Evolutionary conservation across 2,329 filamentous ascomycete species (phyloP).

Genomic region (Calonectria hawksworthii): DNA sequence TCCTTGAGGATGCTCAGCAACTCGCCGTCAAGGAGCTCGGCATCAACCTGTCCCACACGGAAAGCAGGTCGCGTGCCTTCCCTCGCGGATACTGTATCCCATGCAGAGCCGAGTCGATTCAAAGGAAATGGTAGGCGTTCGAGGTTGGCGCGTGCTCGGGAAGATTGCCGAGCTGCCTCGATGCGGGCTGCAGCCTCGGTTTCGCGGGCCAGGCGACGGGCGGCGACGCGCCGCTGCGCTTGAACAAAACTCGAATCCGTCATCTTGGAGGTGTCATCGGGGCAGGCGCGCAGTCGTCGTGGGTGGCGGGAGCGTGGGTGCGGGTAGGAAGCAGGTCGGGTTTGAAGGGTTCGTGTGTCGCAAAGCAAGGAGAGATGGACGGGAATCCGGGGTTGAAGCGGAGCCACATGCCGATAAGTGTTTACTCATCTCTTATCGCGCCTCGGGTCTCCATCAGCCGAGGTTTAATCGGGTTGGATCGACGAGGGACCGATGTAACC

Average conservation of each 20-base stretch:
- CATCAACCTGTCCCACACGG: conserved; percentile 95
- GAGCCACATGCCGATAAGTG: conserved; percentile 42
- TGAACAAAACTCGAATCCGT: conserved; percentile 81
- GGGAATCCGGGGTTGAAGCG: conserved; percentile 38
- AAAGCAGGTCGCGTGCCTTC: conserved; percentile 89
- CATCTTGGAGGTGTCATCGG: conserved; percentile 57
- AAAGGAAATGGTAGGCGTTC: conserved; percentile 74
- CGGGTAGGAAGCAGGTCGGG: conserved; percentile 2
- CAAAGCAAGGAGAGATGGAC: conserved; percentile 26
- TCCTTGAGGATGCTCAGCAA: conserved; percentile 86
- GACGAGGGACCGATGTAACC: not conserved
- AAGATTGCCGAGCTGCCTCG: conserved; percentile 63
- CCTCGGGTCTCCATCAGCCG: conserved; percentile 36
- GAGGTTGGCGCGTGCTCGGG: conserved; percentile 67
- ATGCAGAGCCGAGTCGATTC: conserved; percentile 70
- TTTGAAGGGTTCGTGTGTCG: conserved; percentile 25
- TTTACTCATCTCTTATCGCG: conserved; percentile 26
- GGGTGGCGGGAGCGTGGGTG: not conserved
- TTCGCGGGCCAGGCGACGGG: conserved; percentile 83
- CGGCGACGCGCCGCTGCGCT: conserved; percentile 88
- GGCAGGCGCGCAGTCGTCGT: not conserved
- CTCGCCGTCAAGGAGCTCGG: conserved; percentile 94
- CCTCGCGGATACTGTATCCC: conserved; percentile 79
- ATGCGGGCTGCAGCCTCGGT: conserved; percentile 71
- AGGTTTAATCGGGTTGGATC: conserved; percentile 35